A percentile compares a stretch with the other conserved stretches of the same genome.
Evolutionary conservation across 208 protist species (phyloP).

Genomic region (Acanthamoeba triangularis): DNA sequence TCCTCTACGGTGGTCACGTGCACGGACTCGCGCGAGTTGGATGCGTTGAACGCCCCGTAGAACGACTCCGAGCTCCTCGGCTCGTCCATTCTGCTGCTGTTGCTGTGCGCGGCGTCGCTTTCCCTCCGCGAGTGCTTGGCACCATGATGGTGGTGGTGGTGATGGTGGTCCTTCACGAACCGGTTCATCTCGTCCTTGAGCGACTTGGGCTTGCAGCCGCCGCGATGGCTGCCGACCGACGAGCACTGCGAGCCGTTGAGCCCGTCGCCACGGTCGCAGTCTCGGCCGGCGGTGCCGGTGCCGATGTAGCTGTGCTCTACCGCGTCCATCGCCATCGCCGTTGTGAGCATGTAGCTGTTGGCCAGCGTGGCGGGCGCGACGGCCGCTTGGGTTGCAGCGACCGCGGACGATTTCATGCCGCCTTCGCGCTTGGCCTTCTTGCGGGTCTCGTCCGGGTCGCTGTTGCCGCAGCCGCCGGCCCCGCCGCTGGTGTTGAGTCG

Average conservation of each 20-base stretch:
- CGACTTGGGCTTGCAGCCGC: not conserved
- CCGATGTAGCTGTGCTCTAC: not conserved
- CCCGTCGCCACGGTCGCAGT: too few relatives aligned
- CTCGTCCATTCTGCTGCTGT: not conserved
- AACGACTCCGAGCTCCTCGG: too few relatives aligned
- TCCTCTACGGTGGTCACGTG: not conserved
- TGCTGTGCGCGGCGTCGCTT: not conserved
- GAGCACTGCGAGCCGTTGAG: not conserved
- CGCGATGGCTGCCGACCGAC: not conserved
- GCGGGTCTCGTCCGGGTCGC: not conserved
- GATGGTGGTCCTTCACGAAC: not conserved
- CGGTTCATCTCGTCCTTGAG: conserved; percentile 1
- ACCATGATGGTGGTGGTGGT: not conserved
- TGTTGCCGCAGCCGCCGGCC: not conserved
- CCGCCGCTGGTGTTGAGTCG: not conserved
- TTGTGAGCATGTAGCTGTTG: not conserved
- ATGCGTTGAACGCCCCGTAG: not conserved
- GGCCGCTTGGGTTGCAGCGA: too few relatives aligned
- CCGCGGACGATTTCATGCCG: not conserved
- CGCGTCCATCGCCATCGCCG: not conserved
- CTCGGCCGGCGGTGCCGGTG: too few relatives aligned
- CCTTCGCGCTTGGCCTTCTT: not conserved
- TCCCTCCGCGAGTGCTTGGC: not conserved
- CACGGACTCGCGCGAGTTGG: not conserved
- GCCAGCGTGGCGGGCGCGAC: not conserved